Conservation (phyloP, 345 rosid species). For the Iberis pinnata region DNA sequence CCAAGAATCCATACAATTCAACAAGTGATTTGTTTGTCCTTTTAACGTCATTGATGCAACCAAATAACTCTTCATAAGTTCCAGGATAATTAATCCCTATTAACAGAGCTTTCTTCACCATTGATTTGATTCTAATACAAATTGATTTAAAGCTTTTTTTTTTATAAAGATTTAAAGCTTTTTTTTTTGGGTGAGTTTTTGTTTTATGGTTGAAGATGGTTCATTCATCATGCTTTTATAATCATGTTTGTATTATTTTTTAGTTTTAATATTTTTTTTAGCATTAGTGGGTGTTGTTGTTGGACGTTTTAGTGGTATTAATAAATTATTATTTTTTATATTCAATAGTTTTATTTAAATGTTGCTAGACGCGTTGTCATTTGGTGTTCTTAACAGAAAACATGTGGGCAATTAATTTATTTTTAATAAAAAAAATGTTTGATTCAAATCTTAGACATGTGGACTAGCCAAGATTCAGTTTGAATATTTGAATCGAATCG, state of each 20-base stretch:
- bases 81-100: conserved; percentile 74
- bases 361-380: not conserved
- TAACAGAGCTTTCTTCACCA: conserved; percentile 60
- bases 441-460: not conserved
- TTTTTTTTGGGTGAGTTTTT: not conserved
- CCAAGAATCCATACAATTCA: conserved; percentile 51
- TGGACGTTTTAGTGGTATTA: not conserved
- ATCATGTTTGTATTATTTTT: not conserved
- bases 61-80: conserved; percentile 67
- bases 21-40: conserved; percentile 46
- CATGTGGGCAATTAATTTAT: not conserved
- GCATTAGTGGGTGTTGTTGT: too few species aligned
- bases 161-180: too few species aligned
- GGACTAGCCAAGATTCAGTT: too few species aligned
- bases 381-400: not conserved
- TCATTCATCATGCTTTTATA: not conserved
- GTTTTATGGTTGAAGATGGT: not conserved
- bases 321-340: too few species aligned
- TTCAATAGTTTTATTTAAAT: not conserved
- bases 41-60: conserved; percentile 73
- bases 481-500: too few species aligned
- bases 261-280: too few species aligned
- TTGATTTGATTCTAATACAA: conserved; percentile 10
- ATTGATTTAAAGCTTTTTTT: too few species aligned
- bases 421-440: not conserved